Base-by-base conservation (phyloP, 2,329 filamentous ascomycete genomes). In the Fusarium veterinarium region DNA sequence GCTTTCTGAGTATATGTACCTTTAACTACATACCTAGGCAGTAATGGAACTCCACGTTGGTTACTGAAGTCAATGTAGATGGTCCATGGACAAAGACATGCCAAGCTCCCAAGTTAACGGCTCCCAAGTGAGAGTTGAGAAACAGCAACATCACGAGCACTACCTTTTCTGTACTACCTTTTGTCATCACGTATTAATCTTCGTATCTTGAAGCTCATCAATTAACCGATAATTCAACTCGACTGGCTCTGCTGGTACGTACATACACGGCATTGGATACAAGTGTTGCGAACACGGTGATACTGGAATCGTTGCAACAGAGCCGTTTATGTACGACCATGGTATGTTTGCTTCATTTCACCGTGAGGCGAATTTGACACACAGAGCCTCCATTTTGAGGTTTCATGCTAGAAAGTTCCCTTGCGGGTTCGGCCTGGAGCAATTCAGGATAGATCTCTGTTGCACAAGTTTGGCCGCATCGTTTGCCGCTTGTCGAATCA, bases 271-370 rank as follows among this genome's bases (percentile, higher is more conserved):
- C 61, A 68, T 53, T 40, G 33, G 33, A 53, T 56, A 52, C 57
- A 71, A 65, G 49, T 56, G 58, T 64, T 45, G 67, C 73, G 69
- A 41, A 57, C 56, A 45, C 56, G 45, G 75, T 77, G 62, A 67
- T 70, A 71, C 72, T 74, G 61, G 51, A 66, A 59, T 64, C 57
- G 56, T 73, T 69, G 68, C 62, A 61, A 73, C 60, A 44, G 62
- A 71, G 52, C 76, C 76, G 75, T 77, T 78, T 40, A 71, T 67
- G 76, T 78, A 69, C 72, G 30, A 78, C 76, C 48, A 16, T 45
- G 56, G 65, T 40, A 67, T 75, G 76, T 78, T 77, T 77, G 76
- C 76, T 62, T 74, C 69, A 77, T 77, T 73, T 75, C 71, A 69
- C 71, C 33, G 42, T 49, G 57, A 60, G 60, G 64, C 63, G 56